A percentile compares a stretch with the other conserved stretches of the same genome.
Conservation (phyloP, 495 filamentous ascomycete genomes). For the Trypethelium eluteriae region DNA sequence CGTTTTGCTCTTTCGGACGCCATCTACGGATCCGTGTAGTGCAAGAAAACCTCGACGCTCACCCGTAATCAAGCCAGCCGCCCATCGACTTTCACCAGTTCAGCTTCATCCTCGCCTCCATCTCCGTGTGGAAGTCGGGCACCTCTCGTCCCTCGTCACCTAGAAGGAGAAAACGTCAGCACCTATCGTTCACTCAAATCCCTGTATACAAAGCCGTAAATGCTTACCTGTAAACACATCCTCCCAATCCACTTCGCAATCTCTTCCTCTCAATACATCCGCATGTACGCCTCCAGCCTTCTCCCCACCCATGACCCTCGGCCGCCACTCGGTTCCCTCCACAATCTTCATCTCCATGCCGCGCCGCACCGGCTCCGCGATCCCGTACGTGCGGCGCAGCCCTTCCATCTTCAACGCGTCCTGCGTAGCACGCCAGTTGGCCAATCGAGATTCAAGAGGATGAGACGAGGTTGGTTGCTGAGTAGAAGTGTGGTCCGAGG, state of each 20-base stretch:
- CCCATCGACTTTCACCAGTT: slow-evolving; percentile 40
- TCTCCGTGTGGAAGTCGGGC: slow-evolving; percentile 77
- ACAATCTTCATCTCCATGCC: slow-evolving; percentile 91
- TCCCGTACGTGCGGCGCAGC: slow-evolving; percentile 76
- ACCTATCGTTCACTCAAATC: not conserved
- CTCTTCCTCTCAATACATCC: slow-evolving; percentile 76
- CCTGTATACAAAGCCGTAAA: not conserved
- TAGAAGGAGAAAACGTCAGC: slow-evolving; percentile 35
- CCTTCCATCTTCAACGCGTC: slow-evolving; percentile 78
- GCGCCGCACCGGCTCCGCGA: slow-evolving; percentile 87
- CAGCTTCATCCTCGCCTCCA: slow-evolving; percentile 82
- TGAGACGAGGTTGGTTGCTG: slow-evolving; percentile 52
- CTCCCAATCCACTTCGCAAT: slow-evolving; percentile 75
- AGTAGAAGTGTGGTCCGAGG: slow-evolving; percentile 31
- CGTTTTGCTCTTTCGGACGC: not conserved
- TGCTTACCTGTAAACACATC: slow-evolving; percentile 65
- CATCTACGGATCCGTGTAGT: not conserved
- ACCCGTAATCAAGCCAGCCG: not conserved
- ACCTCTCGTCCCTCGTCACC: slow-evolving; percentile 55
- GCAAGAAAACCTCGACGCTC: not conserved
- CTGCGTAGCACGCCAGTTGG: slow-evolving; percentile 77
- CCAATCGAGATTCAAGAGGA: slow-evolving; percentile 83
- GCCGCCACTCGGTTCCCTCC: slow-evolving; percentile 50
- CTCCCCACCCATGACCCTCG: slow-evolving; percentile 32
- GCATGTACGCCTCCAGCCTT: slow-evolving; percentile 38